These are phyloP conservation scores for Mucuna pruriens DNA, from an alignment of 306 rosid genomes.

Conservation along the genomic window DNA sequence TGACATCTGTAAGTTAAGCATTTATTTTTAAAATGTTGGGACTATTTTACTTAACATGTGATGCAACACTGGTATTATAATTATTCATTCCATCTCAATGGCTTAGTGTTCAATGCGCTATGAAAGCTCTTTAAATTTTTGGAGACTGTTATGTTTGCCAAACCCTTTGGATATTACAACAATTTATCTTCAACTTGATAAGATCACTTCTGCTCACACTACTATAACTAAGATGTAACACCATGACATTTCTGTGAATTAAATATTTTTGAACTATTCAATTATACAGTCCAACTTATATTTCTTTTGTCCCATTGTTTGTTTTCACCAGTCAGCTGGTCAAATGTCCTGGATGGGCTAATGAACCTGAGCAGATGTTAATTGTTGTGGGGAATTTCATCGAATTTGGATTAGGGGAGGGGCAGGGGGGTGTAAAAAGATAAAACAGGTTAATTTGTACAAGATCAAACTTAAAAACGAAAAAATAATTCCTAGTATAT, in stretches of 20 bases:
- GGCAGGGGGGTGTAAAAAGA: background rate
- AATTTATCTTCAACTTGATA: slow-evolving; percentile 30
- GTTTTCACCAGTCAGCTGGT: slow-evolving; percentile 23
- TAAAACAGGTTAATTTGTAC: slow-evolving; percentile 1
- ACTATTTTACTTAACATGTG: slow-evolving; percentile 33
- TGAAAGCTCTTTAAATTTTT: slow-evolving; percentile 7
- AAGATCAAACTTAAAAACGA: background rate
- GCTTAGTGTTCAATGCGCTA: background rate
- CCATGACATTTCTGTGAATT: slow-evolving; percentile 9
- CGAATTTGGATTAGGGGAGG: background rate
- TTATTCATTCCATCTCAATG: slow-evolving; percentile 27
- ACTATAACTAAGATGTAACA: slow-evolving; percentile 13
- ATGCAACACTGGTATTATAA: slow-evolving; percentile 17
- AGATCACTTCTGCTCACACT: background rate
- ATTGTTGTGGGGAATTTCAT: background rate
- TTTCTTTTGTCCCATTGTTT: background rate
- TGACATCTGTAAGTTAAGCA: slow-evolving; percentile 87
- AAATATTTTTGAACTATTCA: slow-evolving; percentile 12
- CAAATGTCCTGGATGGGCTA: background rate
- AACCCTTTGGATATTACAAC: slow-evolving; percentile 18
- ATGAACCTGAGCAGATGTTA: slow-evolving; percentile 1
- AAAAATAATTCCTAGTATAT: background rate
- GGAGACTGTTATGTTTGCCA: slow-evolving; percentile 10
- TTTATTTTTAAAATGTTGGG: slow-evolving; percentile 21
- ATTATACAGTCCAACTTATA: slow-evolving; percentile 17